phyloP scores from a whole-genome alignment of 306 rosid species.

The Vicia faba region DNA sequence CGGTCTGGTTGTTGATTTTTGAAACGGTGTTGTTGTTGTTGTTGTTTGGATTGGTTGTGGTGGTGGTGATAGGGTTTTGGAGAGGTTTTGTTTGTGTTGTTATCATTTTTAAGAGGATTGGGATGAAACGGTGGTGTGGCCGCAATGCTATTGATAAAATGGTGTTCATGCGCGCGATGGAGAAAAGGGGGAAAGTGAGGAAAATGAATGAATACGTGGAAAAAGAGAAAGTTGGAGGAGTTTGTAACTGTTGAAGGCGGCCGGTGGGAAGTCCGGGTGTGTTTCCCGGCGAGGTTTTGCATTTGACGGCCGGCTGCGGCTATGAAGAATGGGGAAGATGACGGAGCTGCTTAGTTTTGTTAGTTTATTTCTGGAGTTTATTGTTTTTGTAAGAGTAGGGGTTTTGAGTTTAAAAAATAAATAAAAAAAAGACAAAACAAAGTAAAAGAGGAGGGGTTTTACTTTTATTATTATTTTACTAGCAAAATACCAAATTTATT shows the following conservation, averaged over 20 bases:
- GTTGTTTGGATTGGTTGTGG: too few relatives aligned
- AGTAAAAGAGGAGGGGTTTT: too few relatives aligned
- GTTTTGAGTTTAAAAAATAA: too few relatives aligned
- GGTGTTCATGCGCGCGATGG: background rate
- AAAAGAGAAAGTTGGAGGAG: background rate
- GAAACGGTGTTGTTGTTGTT: too few relatives aligned
- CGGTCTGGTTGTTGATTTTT: conserved; percentile 27
- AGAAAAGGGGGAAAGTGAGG: background rate
- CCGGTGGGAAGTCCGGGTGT: background rate
- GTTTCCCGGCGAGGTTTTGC: background rate
- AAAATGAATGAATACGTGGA: background rate
- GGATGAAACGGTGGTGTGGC: background rate
- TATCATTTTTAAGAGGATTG: background rate
- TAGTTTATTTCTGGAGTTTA: too few relatives aligned
- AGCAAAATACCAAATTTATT: too few relatives aligned
- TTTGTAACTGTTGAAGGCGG: background rate
- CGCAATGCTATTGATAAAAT: background rate
- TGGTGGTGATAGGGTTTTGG: background rate
- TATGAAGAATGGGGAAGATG: too few relatives aligned
- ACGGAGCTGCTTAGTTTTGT: too few relatives aligned
- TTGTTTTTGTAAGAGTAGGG: too few relatives aligned
- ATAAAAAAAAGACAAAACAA: too few relatives aligned
- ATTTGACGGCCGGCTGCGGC: too few relatives aligned
- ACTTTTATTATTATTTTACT: too few relatives aligned
- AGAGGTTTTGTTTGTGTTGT: background rate